phyloP scores from a whole-genome alignment of 495 filamentous ascomycete genomes.

The Penicillium riverlandense region DNA sequence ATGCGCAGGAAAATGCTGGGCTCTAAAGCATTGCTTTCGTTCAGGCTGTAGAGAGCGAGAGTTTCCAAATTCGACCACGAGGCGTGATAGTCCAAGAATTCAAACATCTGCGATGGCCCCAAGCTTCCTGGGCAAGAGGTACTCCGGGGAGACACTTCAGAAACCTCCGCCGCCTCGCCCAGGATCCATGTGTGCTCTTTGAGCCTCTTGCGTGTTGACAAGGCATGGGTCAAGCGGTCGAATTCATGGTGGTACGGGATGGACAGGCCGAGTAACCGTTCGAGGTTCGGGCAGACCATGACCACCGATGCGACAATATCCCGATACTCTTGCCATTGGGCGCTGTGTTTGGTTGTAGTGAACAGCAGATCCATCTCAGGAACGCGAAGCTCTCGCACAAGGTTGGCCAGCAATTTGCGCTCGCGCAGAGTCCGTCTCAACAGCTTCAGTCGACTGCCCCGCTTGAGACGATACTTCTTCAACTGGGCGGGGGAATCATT shows the following conservation, averaged over 20 bases:
- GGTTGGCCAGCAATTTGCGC: constrained; percentile 60
- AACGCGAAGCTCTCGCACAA: constrained; percentile 69
- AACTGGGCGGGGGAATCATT: constrained; percentile 55
- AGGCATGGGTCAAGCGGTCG: constrained; percentile 66
- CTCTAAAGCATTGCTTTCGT: constrained; percentile 51
- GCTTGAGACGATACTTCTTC: constrained; percentile 60
- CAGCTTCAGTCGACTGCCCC: constrained; percentile 63
- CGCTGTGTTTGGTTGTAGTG: constrained; percentile 39
- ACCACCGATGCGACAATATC: constrained; percentile 72
- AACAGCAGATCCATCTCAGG: constrained; percentile 48
- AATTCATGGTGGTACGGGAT: constrained; percentile 65
- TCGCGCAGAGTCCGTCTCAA: constrained; percentile 69
- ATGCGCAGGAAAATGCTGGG: constrained; percentile 61
- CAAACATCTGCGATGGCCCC: constrained; percentile 53
- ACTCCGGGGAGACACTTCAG: constrained; percentile 37
- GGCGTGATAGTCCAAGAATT: constrained; percentile 62
- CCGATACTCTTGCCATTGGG: constrained; percentile 53
- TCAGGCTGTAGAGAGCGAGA: constrained; percentile 62
- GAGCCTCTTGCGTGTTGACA: constrained; percentile 66
- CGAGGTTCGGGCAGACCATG: constrained; percentile 81
- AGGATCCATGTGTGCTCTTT: constrained; percentile 80
- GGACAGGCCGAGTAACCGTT: constrained; percentile 64
- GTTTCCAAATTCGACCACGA: constrained; percentile 68
- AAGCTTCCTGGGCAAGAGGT: constrained; percentile 47
- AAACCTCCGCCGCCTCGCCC: constrained; percentile 38